phyloP scores from a whole-genome alignment of 2,329 filamentous ascomycete genomes.

The Pseudocercospora macadamiae region DNA sequence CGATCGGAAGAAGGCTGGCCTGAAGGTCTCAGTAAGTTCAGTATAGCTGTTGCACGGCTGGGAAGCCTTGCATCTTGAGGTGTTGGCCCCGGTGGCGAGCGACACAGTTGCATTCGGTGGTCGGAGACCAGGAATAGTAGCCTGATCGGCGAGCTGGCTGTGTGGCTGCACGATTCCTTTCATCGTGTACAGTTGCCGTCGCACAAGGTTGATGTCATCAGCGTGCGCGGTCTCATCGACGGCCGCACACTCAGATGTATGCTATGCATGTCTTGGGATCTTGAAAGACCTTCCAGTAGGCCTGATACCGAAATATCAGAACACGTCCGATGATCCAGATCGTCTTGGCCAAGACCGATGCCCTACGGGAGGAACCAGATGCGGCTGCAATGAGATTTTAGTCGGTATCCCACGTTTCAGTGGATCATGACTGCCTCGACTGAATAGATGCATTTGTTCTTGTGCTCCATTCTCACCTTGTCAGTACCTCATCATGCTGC shows the following conservation, averaged over 20 bases:
- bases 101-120: background rate
- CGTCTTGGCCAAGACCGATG: background rate
- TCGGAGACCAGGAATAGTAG: background rate
- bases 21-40: background rate
- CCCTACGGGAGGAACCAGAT: background rate
- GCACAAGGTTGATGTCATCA: background rate
- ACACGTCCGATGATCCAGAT: background rate
- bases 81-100: background rate
- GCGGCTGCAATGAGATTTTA: constrained; percentile 6
- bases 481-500: too few species aligned
- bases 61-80: background rate
- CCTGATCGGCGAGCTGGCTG: background rate
- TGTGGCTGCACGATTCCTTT: background rate
- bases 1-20: too few species aligned
- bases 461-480: background rate
- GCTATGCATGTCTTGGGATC: too few species aligned
- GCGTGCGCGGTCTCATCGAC: background rate
- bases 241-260: background rate
- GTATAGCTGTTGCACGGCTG: background rate
- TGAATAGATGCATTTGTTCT: background rate
- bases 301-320: too few species aligned
- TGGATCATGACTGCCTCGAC: background rate
- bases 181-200: background rate
- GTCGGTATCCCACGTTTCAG: background rate
- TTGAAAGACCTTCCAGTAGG: too few species aligned